Evolutionary conservation across 768 basidiomycete genomes (phyloP), one percentile per base, ranked within the genome.

Genomic region (Pilatotrama ljubarskyi): DNA sequence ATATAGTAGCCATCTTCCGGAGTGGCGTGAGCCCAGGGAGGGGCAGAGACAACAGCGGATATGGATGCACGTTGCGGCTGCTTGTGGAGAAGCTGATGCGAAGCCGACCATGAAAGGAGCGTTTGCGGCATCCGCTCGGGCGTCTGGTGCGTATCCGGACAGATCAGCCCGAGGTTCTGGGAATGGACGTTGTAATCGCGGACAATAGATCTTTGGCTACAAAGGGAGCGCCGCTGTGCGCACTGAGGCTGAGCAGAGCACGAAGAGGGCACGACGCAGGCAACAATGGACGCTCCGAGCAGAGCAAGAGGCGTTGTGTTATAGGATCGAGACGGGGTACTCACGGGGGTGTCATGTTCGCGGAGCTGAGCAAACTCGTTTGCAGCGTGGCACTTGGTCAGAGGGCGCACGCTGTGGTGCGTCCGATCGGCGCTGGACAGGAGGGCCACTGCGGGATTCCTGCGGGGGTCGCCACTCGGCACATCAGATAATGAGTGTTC

Each of bases 101-200:
- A 56, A 62, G 55, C 40, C 14, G 42, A 26, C 49, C 44, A 43
- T 48, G 61, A 58, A 62, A 62, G 55, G 56, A 57, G 52, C 51
- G 43, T 62, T 62, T 53, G 56, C 46, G 57, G 51, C 40, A 41
- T 51, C 44, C 37, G 54, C 43, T 42, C 48, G 53, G 61, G 42
- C 42, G 50, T 50, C 61, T 59, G 58, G n/a, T 32, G 42, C 59
- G 20, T 41, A 63, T 63, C 58, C 38, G 58, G 62, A 26, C 14
- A 25, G 62, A 63, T 63, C 54, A 63, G 54, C 52, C 62, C 62
- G 54, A 37, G 3, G 40, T 18, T 52, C 47, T 49, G 62, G 56
- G 42, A 58, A 57, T 56, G 53, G 44, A 57, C 15, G 43, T 35
- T 29, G 36, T 37, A 25, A 43, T 40, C 55, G 37, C 46, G 42